A percentile compares a stretch with the other conserved stretches of the same genome.
Conservation (phyloP, 352 stramenopile genomes). For the Pythium sukuiense region DNA sequence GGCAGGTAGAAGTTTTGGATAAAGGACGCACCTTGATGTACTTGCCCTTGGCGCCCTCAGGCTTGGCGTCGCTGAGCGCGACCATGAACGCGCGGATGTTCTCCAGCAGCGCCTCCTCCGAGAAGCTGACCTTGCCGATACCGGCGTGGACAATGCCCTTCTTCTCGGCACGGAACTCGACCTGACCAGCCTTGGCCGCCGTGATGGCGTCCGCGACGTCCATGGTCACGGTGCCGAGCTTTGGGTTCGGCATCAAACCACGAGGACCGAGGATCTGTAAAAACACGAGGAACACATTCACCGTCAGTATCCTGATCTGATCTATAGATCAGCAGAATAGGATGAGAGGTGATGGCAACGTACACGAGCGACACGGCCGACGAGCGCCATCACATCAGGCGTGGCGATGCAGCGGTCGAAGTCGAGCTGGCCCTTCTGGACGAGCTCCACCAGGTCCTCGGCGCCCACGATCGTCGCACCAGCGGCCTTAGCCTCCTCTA, state of each 20-base stretch:
- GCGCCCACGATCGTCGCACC: slow-evolving; percentile 89
- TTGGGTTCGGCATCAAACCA: slow-evolving; percentile 98
- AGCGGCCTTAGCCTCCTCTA: slow-evolving; percentile 86
- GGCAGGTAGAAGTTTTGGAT: not conserved
- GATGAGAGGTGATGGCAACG: slow-evolving; percentile 6
- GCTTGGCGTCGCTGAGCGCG: slow-evolving; percentile 88
- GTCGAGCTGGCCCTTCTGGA: slow-evolving; percentile 89
- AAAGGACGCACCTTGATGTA: slow-evolving; percentile 81
- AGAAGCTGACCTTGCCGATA: slow-evolving; percentile 89
- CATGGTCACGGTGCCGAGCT: slow-evolving; percentile 95
- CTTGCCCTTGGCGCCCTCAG: slow-evolving; percentile 92
- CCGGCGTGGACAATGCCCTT: slow-evolving; percentile 89
- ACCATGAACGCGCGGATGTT: slow-evolving; percentile 94
- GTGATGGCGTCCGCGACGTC: slow-evolving; percentile 86
- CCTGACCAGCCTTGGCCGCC: slow-evolving; percentile 78
- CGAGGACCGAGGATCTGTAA: slow-evolving; percentile 91
- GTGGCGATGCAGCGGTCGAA: slow-evolving; percentile 93
- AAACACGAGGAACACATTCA: not conserved
- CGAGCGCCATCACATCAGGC: slow-evolving; percentile 91
- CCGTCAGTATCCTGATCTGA: not conserved
- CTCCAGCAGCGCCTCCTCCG: slow-evolving; percentile 88
- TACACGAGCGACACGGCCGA: slow-evolving; percentile 91
- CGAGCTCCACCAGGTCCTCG: slow-evolving; percentile 88
- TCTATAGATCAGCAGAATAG: not conserved
- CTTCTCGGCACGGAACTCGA: slow-evolving; percentile 90